Base-by-base conservation (phyloP, 768 basidiomycete genomes). In the Galerina sulciceps region DNA sequence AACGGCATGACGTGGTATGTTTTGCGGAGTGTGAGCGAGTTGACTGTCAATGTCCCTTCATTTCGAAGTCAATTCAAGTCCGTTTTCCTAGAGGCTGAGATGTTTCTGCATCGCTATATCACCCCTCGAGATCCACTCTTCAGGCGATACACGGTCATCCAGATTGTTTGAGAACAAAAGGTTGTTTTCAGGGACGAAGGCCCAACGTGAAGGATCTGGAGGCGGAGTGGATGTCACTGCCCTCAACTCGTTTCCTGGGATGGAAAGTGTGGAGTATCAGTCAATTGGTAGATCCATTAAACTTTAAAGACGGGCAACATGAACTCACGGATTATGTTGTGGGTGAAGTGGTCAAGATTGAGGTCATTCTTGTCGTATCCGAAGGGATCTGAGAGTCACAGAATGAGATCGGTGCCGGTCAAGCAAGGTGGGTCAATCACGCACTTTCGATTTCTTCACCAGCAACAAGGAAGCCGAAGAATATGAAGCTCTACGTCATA, bases 361-460 rank as follows among this genome's bases (percentile, higher is more conserved):
- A 90, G 76, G 64, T 90, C 89, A 67, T 90, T 90, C 70, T 86
- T 87, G 72, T 89, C 89, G 65, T 89, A 89, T 51, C 87, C 79
- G 55, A 81, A 81, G 38, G 80, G 80, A 70, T 81, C 81, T 81
- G 59, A 18, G 17, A 36, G 34, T 46, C 45, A 46, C 22, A 31
- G 23, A 10, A 50, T 54, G 44, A 26, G 20, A 49, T 48, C 57
- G 42, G 44, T 44, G 50, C 37, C 17, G 47, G 17, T 45, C 20
- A 20, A 48, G 14, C 36, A 10, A 40, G 35, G 40, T 43, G 40
- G 46, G 34, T 31, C 65, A 36, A 17, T n/a, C 35, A 75, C 85
- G 65, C 59, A 88, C 87, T 88, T 71, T 89, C 87, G 55, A 90
- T 89, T 71, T 89, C 88, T 71, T 89, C 87, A 43, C 88, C 88